Percentiles rank a stretch among this genome's conserved stretches.
phyloP scores from a whole-genome alignment of 768 basidiomycete species.

The Leucocoprinus leucothites region DNA sequence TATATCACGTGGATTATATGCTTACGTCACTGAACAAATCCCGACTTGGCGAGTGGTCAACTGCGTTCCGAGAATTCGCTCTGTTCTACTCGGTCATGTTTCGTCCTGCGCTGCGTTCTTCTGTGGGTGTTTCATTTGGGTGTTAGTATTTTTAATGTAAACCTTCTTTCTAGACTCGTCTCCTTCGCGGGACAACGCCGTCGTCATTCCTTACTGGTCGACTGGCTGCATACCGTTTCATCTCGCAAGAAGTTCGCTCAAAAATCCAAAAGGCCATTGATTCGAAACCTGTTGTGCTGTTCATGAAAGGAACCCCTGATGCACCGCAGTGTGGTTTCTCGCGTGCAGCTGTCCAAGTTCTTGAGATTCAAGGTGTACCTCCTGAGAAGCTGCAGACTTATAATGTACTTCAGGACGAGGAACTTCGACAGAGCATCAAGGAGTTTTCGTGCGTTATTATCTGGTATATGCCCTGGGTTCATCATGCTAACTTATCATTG shows the following conservation, averaged over 20 bases:
- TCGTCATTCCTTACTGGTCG: constrained; percentile 24
- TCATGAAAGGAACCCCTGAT: constrained; percentile 96
- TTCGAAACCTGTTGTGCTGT: constrained; percentile 81
- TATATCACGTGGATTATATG: too few species aligned
- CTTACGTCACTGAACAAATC: constrained; percentile 18
- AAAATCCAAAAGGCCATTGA: constrained; percentile 73
- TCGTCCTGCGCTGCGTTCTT: constrained; percentile 39
- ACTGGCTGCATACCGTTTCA: constrained; percentile 39
- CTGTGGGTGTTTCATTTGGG: constrained; percentile 31
- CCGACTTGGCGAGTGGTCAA: neutral
- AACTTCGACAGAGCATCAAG: constrained; percentile 85
- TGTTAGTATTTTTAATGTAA: neutral
- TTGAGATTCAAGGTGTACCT: constrained; percentile 81
- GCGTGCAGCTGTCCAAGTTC: constrained; percentile 86
- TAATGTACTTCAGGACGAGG: constrained; percentile 83
- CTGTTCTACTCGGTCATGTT: constrained; percentile 32
- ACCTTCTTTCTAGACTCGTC: constrained; percentile 15
- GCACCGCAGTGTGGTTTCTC: constrained; percentile 94
- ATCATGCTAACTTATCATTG: neutral
- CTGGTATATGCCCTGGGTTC: neutral
- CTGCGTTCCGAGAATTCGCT: neutral
- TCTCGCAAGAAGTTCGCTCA: constrained; percentile 59
- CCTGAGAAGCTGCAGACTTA: constrained; percentile 82
- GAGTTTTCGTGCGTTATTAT: constrained; percentile 83
- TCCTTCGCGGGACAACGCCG: constrained; percentile 28